Percentiles rank a stretch among this genome's conserved stretches.
These are phyloP conservation scores for Paulownia fortunei DNA, from an alignment of 257 asterid species.

Conservation along the genomic window DNA sequence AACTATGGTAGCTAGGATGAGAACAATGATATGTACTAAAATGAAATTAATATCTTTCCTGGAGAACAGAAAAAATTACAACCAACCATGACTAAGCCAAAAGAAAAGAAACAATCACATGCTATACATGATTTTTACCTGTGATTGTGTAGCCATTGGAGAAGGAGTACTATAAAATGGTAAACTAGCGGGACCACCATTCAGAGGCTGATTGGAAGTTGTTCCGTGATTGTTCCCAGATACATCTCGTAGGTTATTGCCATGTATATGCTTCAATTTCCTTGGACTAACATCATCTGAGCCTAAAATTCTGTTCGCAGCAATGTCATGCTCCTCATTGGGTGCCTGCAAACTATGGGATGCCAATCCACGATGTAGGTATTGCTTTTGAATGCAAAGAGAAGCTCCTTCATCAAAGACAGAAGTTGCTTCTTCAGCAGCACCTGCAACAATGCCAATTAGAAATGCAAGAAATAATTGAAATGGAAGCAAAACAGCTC, in stretches of 20 bases:
- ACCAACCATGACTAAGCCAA: slow-evolving; percentile 21
- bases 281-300: slow-evolving; percentile 80
- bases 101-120: slow-evolving; percentile 39
- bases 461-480: slow-evolving; percentile 25
- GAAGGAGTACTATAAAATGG: slow-evolving; percentile 91
- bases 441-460: slow-evolving; percentile 59
- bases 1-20: slow-evolving; percentile 18
- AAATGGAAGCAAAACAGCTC: neutral
- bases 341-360: slow-evolving; percentile 55
- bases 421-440: slow-evolving; percentile 86
- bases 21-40: neutral
- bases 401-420: slow-evolving; percentile 89
- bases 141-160: slow-evolving; percentile 74
- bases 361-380: slow-evolving; percentile 53
- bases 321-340: slow-evolving; percentile 55
- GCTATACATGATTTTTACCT: slow-evolving; percentile 55
- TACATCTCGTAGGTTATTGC: slow-evolving; percentile 65
- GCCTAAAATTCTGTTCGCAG: slow-evolving; percentile 49
- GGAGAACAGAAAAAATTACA: slow-evolving; percentile 14
- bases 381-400: slow-evolving; percentile 72
- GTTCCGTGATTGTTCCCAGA: slow-evolving; percentile 68
- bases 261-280: slow-evolving; percentile 59
- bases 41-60: slow-evolving; percentile 6
- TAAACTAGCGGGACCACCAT: slow-evolving; percentile 58
- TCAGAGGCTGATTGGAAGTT: slow-evolving; percentile 57